These are phyloP conservation scores for Penicillium hesseltinei DNA, from an alignment of 2,329 filamentous ascomycete genomes.

Conservation along the genomic window DNA sequence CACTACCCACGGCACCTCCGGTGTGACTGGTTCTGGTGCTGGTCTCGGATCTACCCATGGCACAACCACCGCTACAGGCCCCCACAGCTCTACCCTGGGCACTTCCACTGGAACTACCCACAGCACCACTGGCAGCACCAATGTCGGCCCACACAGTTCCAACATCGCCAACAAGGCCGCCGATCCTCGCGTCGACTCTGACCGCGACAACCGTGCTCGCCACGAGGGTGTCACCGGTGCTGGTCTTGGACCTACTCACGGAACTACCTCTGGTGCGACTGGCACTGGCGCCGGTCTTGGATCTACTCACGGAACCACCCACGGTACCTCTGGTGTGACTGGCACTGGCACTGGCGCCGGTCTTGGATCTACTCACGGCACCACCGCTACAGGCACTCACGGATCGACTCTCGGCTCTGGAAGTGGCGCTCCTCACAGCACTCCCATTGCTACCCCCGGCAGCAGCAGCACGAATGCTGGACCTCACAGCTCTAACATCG, in stretches of 20 bases:
- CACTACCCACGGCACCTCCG: not conserved
- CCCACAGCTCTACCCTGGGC: not conserved
- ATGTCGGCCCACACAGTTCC: not conserved
- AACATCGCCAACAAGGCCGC: conserved; percentile 22
- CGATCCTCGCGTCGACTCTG: conserved; percentile 1
- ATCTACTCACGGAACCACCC: not conserved
- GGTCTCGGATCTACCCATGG: not conserved
- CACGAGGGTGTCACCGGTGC: conserved; percentile 2
- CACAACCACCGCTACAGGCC: conserved; percentile 4
- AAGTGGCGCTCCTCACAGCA: not conserved
- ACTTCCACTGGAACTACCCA: not conserved
- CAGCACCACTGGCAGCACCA: not conserved
- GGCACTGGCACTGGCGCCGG: not conserved
- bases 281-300: not conserved
- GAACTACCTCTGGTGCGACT: not conserved
- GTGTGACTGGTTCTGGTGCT: too few species aligned
- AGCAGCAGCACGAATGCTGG: conserved; percentile 29
- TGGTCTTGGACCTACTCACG: not conserved
- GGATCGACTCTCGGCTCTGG: not conserved
- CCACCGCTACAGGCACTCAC: conserved; percentile 11
- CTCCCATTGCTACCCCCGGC: not conserved
- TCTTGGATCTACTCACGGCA: not conserved
- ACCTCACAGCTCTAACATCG: conserved; percentile 35
- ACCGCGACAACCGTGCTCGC: conserved; percentile 2
- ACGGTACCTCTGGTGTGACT: not conserved